Evolutionary conservation across 768 basidiomycete species (phyloP).

Genomic region (Austroboletus eburneus): DNA sequence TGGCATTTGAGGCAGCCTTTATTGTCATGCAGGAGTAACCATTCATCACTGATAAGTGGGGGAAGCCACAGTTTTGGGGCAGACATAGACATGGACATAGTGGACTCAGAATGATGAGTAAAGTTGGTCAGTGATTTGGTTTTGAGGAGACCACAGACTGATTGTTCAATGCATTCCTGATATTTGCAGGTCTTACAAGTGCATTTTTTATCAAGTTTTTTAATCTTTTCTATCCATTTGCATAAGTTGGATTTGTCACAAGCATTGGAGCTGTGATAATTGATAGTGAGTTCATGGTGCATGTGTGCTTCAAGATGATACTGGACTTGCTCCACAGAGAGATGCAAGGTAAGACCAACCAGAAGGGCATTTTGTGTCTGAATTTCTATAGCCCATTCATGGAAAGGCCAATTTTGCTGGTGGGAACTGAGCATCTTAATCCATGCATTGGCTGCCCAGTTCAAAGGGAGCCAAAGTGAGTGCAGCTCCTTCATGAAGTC

Average conservation of each 20-base stretch:
- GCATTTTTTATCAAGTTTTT: not conserved
- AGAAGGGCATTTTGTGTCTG: not conserved
- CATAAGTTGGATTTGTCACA: not conserved
- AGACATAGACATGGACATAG: not conserved
- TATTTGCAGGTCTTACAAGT: not conserved
- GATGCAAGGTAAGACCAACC: not conserved
- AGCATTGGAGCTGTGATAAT: not conserved
- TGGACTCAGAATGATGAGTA: too few species aligned
- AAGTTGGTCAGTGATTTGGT: too few species aligned
- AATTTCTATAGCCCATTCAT: slow-evolving; percentile 7
- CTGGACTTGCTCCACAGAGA: not conserved
- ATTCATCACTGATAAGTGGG: slow-evolving; percentile 7
- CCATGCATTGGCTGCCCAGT: slow-evolving; percentile 2
- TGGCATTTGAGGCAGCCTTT: slow-evolving; percentile 28
- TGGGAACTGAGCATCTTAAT: not conserved
- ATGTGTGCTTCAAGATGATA: slow-evolving; percentile 4
- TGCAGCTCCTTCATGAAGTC: slow-evolving; percentile 3
- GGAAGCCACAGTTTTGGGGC: not conserved
- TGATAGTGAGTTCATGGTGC: not conserved
- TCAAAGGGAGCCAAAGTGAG: not conserved
- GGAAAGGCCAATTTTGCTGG: not conserved
- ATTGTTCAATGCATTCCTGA: not conserved
- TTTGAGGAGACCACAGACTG: not conserved
- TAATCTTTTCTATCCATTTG: not conserved
- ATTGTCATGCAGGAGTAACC: slow-evolving; percentile 7